A percentile compares a stretch with the other conserved stretches of the same genome.
These are phyloP conservation scores for Plantago elongata DNA, from an alignment of 257 asterid genomes.

Conservation along the genomic window DNA sequence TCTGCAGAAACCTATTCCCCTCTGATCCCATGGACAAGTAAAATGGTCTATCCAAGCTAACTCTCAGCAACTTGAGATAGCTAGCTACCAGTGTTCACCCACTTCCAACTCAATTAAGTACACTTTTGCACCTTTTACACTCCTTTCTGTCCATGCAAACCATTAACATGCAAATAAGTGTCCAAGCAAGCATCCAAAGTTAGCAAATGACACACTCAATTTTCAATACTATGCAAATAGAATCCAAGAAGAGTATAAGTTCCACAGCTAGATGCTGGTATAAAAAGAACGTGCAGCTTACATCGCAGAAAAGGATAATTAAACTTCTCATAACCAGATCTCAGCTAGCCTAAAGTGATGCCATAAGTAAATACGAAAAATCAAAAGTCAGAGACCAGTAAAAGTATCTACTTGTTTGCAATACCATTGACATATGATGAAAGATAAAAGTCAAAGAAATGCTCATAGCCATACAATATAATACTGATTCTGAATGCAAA, in stretches of 20 bases:
- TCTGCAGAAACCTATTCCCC: constrained; percentile 56
- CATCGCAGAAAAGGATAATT: background rate
- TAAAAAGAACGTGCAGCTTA: constrained; percentile 1
- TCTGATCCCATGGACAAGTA: constrained; percentile 47
- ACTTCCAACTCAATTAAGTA: constrained; percentile 1
- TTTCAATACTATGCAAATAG: background rate
- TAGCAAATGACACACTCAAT: constrained; percentile 1
- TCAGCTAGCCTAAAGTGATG: constrained; percentile 5
- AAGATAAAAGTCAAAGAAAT: background rate
- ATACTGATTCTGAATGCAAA: background rate
- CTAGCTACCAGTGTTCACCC: constrained; percentile 14
- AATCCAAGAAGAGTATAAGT: constrained; percentile 3
- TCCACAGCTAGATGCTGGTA: background rate
- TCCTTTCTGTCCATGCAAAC: constrained; percentile 22
- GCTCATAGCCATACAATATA: background rate
- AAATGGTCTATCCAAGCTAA: constrained; percentile 5
- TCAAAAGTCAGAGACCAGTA: background rate
- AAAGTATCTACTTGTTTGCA: background rate
- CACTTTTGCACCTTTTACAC: constrained; percentile 15
- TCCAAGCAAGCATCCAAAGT: constrained; percentile 13
- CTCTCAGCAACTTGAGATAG: constrained; percentile 1
- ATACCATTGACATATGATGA: constrained; percentile 13
- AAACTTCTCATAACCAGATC: background rate
- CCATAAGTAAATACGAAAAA: background rate
- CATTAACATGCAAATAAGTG: constrained; percentile 15